Evolutionary conservation across 2,329 filamentous ascomycete genomes (phyloP).

Genomic region (Beauveria bassiana): DNA sequence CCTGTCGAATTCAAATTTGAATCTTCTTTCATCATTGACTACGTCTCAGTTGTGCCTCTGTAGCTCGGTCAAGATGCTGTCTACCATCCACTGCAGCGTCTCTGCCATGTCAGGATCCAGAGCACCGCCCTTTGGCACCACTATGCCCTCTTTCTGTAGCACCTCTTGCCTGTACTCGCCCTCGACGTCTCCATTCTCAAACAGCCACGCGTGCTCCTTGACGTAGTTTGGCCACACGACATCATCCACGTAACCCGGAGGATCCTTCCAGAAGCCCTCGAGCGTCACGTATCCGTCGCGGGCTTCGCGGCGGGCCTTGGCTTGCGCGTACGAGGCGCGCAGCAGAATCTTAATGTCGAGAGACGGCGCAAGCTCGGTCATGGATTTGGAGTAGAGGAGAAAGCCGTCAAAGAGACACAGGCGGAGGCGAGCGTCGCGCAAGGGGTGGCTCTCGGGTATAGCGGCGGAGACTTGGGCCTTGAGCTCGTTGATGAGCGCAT

Average conservation of each 20-base stretch:
- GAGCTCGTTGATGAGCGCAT: constrained; percentile 36
- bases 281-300: constrained; percentile 71
- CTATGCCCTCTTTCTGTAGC: constrained; percentile 36
- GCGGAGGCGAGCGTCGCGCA: constrained; percentile 25
- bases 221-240: constrained; percentile 97
- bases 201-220: constrained; percentile 71
- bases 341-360: constrained; percentile 77
- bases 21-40: neutral
- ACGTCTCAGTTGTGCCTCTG: constrained; percentile 19
- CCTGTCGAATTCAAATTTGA: neutral
- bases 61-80: constrained; percentile 45
- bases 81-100: constrained; percentile 62
- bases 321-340: constrained; percentile 55
- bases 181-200: constrained; percentile 61
- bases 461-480: constrained; percentile 41
- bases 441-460: constrained; percentile 34
- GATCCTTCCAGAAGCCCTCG: constrained; percentile 92
- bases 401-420: constrained; percentile 84
- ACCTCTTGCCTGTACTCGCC: constrained; percentile 41
- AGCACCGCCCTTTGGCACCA: constrained; percentile 38
- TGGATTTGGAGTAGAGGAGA: constrained; percentile 60
- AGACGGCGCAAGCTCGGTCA: constrained; percentile 47
- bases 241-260: constrained; percentile 86
- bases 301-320: constrained; percentile 58
- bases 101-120: constrained; percentile 52